Evolutionary conservation across 768 basidiomycete genomes (phyloP).

Genomic region (Strobilomyces confusus): DNA sequence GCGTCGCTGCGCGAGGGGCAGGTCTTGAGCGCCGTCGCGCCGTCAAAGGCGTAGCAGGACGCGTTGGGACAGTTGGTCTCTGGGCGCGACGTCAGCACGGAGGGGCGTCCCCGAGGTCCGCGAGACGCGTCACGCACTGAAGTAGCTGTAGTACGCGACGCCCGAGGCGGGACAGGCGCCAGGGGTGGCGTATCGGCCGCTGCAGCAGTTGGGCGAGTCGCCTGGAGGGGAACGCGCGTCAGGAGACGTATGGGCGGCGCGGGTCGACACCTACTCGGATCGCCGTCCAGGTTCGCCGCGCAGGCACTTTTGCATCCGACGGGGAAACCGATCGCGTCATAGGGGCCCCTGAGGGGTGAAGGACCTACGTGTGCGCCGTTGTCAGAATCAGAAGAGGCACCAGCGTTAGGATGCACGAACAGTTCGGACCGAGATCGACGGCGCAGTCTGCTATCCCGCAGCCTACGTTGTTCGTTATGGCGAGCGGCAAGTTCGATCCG

Average conservation of each 20-base stretch:
- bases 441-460: slow-evolving; percentile 56
- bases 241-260: neutral
- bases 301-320: slow-evolving; percentile 65
- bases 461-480: slow-evolving; percentile 51
- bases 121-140: slow-evolving; percentile 35
- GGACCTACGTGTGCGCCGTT: slow-evolving; percentile 39
- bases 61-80: slow-evolving; percentile 42
- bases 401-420: slow-evolving; percentile 28
- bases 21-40: slow-evolving; percentile 45
- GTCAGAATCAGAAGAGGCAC: neutral
- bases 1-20: slow-evolving; percentile 35
- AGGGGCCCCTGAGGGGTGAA: slow-evolving; percentile 46
- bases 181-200: slow-evolving; percentile 48
- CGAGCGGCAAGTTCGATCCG: slow-evolving; percentile 60
- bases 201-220: slow-evolving; percentile 65
- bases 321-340: slow-evolving; percentile 47
- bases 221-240: slow-evolving; percentile 24
- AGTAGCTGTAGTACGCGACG: slow-evolving; percentile 39
- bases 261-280: slow-evolving; percentile 24
- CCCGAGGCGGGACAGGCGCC: slow-evolving; percentile 37
- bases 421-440: slow-evolving; percentile 58
- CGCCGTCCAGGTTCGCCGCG: slow-evolving; percentile 33
- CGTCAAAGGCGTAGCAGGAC: slow-evolving; percentile 53
- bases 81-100: slow-evolving; percentile 16
- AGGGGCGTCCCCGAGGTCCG: neutral